These are phyloP conservation scores for Chenopodium quinoa DNA, from an alignment of 148 eudicot species.

Conservation along the genomic window DNA sequence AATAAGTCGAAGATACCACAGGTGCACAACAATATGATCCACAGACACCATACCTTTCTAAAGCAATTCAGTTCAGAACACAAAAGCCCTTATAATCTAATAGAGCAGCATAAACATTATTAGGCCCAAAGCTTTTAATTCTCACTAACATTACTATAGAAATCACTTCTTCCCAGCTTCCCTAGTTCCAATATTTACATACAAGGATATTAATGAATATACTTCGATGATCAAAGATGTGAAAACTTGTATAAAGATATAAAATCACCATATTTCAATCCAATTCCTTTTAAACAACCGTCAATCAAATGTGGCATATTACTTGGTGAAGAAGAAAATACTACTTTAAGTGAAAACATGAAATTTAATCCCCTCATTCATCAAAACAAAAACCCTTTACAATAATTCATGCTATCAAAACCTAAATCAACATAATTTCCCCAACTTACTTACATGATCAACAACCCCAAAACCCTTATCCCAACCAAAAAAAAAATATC, in stretches of 20 bases:
- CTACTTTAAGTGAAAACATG: neutral
- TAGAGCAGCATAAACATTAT: neutral
- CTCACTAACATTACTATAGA: too few species aligned
- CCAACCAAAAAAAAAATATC: constrained; percentile 5
- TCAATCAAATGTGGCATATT: too few species aligned
- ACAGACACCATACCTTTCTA: neutral
- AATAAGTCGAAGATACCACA: too few species aligned
- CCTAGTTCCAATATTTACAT: too few species aligned
- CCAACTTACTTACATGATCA: neutral
- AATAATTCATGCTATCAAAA: neutral
- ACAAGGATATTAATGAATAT: too few species aligned
- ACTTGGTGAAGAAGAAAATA: too few species aligned
- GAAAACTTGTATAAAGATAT: too few species aligned
- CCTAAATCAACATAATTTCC: neutral
- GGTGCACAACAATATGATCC: too few species aligned
- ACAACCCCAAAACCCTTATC: neutral
- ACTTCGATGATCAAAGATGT: too few species aligned
- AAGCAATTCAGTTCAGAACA: neutral
- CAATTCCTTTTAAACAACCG: too few species aligned
- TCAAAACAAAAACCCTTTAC: neutral
- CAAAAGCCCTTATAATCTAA: neutral
- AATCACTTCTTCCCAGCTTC: too few species aligned
- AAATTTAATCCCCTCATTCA: neutral
- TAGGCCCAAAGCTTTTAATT: neutral
- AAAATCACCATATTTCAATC: too few species aligned